These are phyloP conservation scores for Globisporangium splendens DNA, from an alignment of 352 stramenopile genomes.

Conservation along the genomic window DNA sequence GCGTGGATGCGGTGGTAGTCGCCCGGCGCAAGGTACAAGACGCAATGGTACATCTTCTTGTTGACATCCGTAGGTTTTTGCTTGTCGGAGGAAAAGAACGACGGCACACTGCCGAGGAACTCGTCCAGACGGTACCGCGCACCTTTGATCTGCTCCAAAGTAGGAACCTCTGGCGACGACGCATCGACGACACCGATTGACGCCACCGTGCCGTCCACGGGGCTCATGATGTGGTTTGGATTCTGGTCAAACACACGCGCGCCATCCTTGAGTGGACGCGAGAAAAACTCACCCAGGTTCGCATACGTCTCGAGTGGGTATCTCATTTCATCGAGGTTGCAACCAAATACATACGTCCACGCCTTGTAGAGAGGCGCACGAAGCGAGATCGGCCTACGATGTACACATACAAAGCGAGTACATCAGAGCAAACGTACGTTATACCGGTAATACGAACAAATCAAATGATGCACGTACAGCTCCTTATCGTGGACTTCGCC, in stretches of 20 bases:
- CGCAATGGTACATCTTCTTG: constrained; percentile 76
- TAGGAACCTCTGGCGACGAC: constrained; percentile 33
- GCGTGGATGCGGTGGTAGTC: constrained; percentile 89
- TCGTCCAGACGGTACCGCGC: constrained; percentile 80
- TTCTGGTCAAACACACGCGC: constrained; percentile 38
- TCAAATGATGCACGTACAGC: constrained; percentile 40
- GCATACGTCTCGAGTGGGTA: constrained; percentile 67
- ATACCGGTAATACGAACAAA: neutral
- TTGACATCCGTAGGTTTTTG: constrained; percentile 12
- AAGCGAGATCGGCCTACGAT: constrained; percentile 52
- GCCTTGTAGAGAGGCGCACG: constrained; percentile 75
- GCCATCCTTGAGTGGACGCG: constrained; percentile 70
- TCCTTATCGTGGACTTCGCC: constrained; percentile 76
- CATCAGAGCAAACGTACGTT: neutral
- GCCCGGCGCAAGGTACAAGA: constrained; percentile 81
- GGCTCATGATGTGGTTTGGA: constrained; percentile 34
- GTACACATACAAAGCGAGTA: constrained; percentile 6
- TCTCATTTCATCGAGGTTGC: constrained; percentile 83
- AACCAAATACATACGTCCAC: constrained; percentile 78
- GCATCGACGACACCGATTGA: constrained; percentile 54
- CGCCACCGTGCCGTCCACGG: constrained; percentile 60
- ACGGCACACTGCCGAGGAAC: constrained; percentile 61
- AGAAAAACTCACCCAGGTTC: constrained; percentile 86
- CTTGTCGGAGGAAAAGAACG: constrained; percentile 43
- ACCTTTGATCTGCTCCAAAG: constrained; percentile 81